phyloP scores from a whole-genome alignment of 2,329 filamentous ascomycete species.

The Colletotrichum cuscutae region DNA sequence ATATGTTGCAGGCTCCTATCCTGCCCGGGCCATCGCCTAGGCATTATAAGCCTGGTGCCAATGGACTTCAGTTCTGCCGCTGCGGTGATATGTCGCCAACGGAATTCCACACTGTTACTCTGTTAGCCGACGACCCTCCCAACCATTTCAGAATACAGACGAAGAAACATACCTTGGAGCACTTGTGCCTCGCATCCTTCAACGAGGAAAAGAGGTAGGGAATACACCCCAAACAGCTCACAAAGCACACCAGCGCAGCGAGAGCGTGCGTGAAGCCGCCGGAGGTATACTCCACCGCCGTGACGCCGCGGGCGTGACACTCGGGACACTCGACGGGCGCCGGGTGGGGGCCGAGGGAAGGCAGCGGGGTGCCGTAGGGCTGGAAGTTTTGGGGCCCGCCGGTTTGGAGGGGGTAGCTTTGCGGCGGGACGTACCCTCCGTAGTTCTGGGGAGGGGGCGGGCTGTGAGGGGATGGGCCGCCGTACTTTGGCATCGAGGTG shows the following conservation, averaged over 20 bases:
- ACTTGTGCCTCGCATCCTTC: conserved; percentile 39
- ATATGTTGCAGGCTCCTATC: neutral
- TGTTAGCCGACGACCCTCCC: conserved; percentile 7
- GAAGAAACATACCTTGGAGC: conserved; percentile 32
- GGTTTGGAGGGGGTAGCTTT: neutral
- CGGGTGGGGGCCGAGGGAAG: conserved; percentile 35
- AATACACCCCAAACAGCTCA: conserved; percentile 39
- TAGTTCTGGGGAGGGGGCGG: neutral
- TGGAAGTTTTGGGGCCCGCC: conserved; percentile 31
- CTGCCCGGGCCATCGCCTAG: neutral
- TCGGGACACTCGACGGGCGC: conserved; percentile 38
- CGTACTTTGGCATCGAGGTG: conserved; percentile 26
- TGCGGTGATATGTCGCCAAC: conserved; percentile 40
- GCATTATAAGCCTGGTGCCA: conserved; percentile 28
- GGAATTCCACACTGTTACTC: conserved; percentile 37
- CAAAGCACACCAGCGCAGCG: conserved; percentile 37
- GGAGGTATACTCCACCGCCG: conserved; percentile 35
- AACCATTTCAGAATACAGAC: neutral
- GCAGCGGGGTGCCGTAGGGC: conserved; percentile 35
- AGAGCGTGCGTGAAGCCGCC: conserved; percentile 39
- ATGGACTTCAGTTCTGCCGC: conserved; percentile 39
- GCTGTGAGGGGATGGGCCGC: neutral
- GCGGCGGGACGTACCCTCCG: conserved; percentile 14
- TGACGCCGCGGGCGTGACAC: conserved; percentile 38
- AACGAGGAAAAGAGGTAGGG: conserved; percentile 37